Conservation (phyloP, 1,284 basidiomycete genomes). For the Phellopilus nigrolimitatus region DNA sequence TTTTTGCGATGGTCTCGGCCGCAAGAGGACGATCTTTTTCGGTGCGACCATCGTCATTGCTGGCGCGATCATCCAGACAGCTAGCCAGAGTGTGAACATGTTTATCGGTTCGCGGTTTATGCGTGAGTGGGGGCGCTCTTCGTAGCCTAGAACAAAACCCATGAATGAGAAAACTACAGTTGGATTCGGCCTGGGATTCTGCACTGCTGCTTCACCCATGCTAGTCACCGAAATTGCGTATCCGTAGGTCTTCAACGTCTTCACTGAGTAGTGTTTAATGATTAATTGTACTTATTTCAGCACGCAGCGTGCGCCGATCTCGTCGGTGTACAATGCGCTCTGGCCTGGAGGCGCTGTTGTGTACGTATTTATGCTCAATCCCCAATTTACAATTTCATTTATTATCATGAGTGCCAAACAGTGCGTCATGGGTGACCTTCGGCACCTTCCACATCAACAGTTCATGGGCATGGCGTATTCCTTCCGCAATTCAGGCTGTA, state of each 20-base stretch:
- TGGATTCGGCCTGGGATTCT: conserved; percentile 52
- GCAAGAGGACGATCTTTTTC: conserved; percentile 27
- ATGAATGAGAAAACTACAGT: conserved; percentile 32
- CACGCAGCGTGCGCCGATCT: conserved; percentile 45
- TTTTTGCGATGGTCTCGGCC: conserved; percentile 29
- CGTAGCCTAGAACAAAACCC: not conserved
- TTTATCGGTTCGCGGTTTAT: conserved; percentile 30
- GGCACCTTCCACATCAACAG: conserved; percentile 31
- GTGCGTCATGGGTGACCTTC: conserved; percentile 31
- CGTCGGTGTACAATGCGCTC: conserved; percentile 52
- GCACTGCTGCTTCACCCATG: conserved; percentile 43
- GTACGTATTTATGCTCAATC: conserved; percentile 4
- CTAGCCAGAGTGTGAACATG: conserved; percentile 29
- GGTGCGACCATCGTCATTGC: conserved; percentile 28
- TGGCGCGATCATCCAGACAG: conserved; percentile 28
- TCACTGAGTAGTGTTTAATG: not conserved
- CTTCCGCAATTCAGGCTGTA: conserved; percentile 36
- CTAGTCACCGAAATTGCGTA: conserved; percentile 55
- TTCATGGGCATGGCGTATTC: conserved; percentile 33
- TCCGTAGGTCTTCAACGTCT: conserved; percentile 29
- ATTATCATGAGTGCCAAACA: conserved; percentile 29
- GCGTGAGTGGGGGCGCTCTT: not conserved
- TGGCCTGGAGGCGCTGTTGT: conserved; percentile 34
- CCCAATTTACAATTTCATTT: no score
- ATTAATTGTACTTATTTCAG: not conserved